Percentiles rank a stretch among this genome's conserved stretches.
Evolutionary conservation across 2,329 filamentous ascomycete species (phyloP).

Genomic region (Pestalotiopsis sp.): DNA sequence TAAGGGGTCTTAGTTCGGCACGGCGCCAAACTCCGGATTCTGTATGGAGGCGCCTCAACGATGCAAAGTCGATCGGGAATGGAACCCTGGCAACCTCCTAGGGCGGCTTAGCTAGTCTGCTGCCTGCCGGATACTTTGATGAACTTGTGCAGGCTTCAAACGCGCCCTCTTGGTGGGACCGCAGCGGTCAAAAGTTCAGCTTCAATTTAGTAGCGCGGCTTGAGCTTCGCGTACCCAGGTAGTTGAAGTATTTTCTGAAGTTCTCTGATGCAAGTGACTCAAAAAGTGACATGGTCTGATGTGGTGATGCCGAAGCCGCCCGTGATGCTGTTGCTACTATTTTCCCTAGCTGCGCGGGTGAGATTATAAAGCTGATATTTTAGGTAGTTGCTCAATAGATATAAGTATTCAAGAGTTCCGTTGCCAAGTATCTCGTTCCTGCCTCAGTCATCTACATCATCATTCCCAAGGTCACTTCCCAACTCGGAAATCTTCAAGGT

Average conservation of each 20-base stretch:
- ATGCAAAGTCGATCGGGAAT: neutral
- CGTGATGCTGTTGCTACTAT: neutral
- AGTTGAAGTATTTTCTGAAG: neutral
- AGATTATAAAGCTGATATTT: neutral
- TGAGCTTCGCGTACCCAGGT: neutral
- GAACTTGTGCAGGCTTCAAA: neutral
- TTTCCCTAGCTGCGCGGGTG: neutral
- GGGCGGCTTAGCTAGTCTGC: too few relatives aligned
- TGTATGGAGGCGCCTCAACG: neutral
- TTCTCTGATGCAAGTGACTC: neutral
- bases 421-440: neutral
- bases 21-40: neutral
- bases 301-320: conserved; percentile 7
- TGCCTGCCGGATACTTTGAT: neutral
- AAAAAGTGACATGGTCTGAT: neutral
- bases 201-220: neutral
- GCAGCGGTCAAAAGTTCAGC: neutral
- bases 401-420: neutral
- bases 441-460: conserved; percentile 5
- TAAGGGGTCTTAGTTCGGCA: neutral
- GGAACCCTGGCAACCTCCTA: neutral
- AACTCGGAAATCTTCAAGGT: neutral
- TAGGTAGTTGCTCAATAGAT: neutral
- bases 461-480: neutral
- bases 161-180: conserved; percentile 9